These are phyloP conservation scores for Magnaporthales sp. DNA, from an alignment of 2,329 filamentous ascomycete genomes.

Conservation along the genomic window DNA sequence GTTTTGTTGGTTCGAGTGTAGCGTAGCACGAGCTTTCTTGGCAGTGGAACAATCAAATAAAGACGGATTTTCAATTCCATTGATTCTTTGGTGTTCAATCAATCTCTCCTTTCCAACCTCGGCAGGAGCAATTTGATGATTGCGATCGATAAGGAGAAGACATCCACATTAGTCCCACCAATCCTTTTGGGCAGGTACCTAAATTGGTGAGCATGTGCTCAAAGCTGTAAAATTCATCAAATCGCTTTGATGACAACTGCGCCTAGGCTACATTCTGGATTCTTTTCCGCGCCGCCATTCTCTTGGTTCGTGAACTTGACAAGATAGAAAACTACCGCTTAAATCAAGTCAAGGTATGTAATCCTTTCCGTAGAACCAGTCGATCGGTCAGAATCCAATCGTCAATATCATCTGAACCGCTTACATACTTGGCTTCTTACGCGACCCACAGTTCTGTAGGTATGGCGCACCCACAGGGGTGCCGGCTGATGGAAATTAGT, in stretches of 20 bases:
- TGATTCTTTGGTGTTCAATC: background rate
- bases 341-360: background rate
- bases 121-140: background rate
- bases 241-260: too few relatives aligned
- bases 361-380: background rate
- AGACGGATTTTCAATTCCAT: background rate
- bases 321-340: background rate
- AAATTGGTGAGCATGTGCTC: background rate
- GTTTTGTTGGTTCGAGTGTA: background rate
- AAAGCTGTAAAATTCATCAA: background rate
- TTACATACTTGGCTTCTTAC: background rate
- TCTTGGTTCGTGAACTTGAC: background rate
- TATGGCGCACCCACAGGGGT: background rate
- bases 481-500: background rate
- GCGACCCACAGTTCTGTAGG: background rate
- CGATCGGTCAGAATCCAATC: background rate
- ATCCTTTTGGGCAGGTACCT: background rate
- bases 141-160: background rate
- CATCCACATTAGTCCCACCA: background rate
- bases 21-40: background rate
- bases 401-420: background rate
- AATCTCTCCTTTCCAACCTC: background rate
- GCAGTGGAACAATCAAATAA: background rate
- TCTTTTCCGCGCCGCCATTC: background rate
- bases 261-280: background rate